These are phyloP conservation scores for Musa acuminata DNA, from an alignment of 176 grass and related monocot species.

Conservation along the genomic window DNA sequence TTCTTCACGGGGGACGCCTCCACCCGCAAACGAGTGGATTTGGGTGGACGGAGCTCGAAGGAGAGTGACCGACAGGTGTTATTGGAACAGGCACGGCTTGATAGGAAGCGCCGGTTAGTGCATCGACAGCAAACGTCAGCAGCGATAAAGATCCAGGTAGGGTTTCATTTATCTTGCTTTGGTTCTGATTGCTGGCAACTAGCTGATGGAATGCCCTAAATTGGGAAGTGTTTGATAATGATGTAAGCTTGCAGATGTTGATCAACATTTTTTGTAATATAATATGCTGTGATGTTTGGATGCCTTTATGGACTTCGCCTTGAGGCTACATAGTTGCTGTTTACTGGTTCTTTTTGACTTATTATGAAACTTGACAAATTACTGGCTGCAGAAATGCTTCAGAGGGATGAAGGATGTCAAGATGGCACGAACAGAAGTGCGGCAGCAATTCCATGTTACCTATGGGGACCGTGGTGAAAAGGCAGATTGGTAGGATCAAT, in stretches of 20 bases:
- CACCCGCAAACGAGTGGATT: constrained; percentile 74
- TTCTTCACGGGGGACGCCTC: constrained; percentile 88
- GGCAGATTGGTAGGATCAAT: constrained; percentile 46
- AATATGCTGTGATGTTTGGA: not conserved
- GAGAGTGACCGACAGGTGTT: constrained; percentile 88
- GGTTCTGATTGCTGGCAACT: not conserved
- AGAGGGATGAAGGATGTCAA: constrained; percentile 79
- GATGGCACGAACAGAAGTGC: constrained; percentile 43
- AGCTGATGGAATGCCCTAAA: not conserved
- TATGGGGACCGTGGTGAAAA: constrained; percentile 60
- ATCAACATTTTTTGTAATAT: not conserved
- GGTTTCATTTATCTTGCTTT: not conserved
- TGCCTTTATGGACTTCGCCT: not conserved
- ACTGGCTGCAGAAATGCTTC: constrained; percentile 97
- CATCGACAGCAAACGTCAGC: constrained; percentile 60
- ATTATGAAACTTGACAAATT: constrained; percentile 46
- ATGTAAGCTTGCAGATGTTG: not conserved
- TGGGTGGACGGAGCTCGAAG: constrained; percentile 89
- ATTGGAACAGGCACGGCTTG: constrained; percentile 71
- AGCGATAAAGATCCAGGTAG: constrained; percentile 87
- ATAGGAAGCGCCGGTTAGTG: constrained; percentile 50
- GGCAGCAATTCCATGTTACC: constrained; percentile 56
- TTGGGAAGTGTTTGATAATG: too few species aligned
- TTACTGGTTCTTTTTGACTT: too few species aligned
- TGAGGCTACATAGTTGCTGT: not conserved